Base-by-base conservation (phyloP, 768 basidiomycete genomes). In the Naganishia friedmannii region DNA sequence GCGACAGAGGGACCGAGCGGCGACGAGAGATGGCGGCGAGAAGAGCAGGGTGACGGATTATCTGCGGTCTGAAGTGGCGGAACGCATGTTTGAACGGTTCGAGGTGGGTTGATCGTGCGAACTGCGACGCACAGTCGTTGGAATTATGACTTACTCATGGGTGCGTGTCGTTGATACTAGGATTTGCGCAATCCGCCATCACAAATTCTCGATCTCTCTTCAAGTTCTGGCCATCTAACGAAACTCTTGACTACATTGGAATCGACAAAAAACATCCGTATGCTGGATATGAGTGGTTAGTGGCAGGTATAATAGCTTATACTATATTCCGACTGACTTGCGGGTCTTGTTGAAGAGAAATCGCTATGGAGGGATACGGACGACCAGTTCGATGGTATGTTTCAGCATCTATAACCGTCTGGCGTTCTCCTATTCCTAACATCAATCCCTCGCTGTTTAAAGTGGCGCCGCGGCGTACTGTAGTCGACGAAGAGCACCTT, bases 181-280 rank as follows among this genome's bases (percentile, higher is more conserved):
- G 95, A 99, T 79, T 90, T 99, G 73, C 93, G 91, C 82, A 86
- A 89, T 53, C 88, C 86, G 39, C 96, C 94, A 76, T 82, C 84
- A 57, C 84, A 87, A 1, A 84, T 99, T 26, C 82, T 98, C 21
- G 96, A 99, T 82, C 82, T 97, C 31, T 92, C 92, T 0, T 88
- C 92, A 32, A 93, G 95, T 13, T 85, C 96, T 2, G 96, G 96
- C 0, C 93, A 94, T 82, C 89, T 99, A 75, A 86, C 93, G 7
- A 92, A 89, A 77, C 83, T 95, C 37, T 77, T 97, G 54, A 90
- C 81, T 15, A 84, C 87, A 66, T 88, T 86, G 51, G 70, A 74
- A 54, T 68, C 76, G 74, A 86, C 88, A 13, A 82, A 85, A 78
- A 91, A 89, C 78, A 86, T 88, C 3, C 83, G 89, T 32, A 90